phyloP scores from a whole-genome alignment of 352 stramenopile genomes.

The Globisporangium lucens region DNA sequence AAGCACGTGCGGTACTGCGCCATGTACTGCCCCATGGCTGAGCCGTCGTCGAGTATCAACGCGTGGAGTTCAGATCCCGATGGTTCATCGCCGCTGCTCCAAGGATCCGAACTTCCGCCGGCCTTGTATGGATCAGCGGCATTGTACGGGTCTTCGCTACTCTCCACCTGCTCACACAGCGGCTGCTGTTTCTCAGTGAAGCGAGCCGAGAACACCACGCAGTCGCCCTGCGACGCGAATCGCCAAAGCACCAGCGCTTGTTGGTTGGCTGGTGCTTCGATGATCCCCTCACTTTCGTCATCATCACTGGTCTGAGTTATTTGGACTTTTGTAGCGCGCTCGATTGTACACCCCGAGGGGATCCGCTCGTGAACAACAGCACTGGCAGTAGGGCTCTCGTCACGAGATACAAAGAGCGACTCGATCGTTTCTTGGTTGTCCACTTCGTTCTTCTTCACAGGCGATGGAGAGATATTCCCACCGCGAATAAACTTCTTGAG shows the following conservation, averaged over 20 bases:
- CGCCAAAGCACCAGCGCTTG: slow-evolving; percentile 5
- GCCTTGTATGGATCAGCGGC: neutral
- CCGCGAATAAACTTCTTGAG: slow-evolving; percentile 1
- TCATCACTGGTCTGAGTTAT: neutral
- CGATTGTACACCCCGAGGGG: neutral
- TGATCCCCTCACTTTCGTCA: neutral
- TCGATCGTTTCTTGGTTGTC: neutral
- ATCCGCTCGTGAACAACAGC: slow-evolving; percentile 1
- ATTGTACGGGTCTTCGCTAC: neutral
- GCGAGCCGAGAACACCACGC: neutral
- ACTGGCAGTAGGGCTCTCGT: neutral
- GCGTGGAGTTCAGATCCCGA: too few relatives aligned
- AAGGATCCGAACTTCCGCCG: neutral
- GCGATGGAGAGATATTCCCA: neutral
- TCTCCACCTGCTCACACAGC: neutral
- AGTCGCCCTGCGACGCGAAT: neutral
- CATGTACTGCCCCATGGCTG: neutral
- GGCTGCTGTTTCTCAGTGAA: neutral
- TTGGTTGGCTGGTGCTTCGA: neutral
- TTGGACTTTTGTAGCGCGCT: neutral
- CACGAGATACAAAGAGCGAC: neutral
- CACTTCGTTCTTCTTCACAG: neutral
- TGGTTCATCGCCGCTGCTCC: neutral
- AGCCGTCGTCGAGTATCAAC: neutral
- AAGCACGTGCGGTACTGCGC: slow-evolving; percentile 32